Percentiles rank a stretch among this genome's conserved stretches.
phyloP scores from a whole-genome alignment of 805 yeast genomes.

The Ogataea ramenticola region DNA sequence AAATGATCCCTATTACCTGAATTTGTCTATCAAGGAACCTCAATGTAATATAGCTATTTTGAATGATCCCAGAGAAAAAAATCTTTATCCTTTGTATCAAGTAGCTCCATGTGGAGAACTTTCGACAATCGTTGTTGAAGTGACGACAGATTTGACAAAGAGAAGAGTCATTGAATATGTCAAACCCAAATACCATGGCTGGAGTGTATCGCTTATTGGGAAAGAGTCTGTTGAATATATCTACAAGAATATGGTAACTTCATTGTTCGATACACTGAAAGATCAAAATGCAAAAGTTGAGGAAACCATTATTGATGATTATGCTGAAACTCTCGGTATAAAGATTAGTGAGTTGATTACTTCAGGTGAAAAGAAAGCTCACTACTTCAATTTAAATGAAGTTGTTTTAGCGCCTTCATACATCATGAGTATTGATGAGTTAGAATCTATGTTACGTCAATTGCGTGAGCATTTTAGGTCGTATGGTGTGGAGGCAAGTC shows the following conservation, averaged over 20 bases:
- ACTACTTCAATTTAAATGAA: slow-evolving; percentile 2
- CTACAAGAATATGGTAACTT: not conserved
- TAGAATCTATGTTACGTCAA: slow-evolving; percentile 29
- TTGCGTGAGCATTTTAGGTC: slow-evolving; percentile 15
- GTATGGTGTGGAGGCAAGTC: not conserved
- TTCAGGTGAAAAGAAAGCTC: slow-evolving; percentile 1
- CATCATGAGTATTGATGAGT: slow-evolving; percentile 18
- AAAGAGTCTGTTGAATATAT: not conserved
- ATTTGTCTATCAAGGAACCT: slow-evolving; percentile 11
- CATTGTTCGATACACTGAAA: not conserved
- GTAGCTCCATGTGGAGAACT: not conserved
- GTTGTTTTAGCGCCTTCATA: not conserved
- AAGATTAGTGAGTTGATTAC: slow-evolving; percentile 4
- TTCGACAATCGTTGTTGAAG: not conserved
- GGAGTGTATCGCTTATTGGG: not conserved
- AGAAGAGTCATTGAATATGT: not conserved
- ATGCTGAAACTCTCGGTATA: slow-evolving; percentile 17
- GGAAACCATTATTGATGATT: slow-evolving; percentile 16
- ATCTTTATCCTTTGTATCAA: not conserved
- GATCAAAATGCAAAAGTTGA: slow-evolving; percentile 2
- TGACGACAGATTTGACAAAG: not conserved
- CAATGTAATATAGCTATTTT: not conserved
- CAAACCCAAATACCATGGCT: not conserved
- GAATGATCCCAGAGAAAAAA: not conserved
- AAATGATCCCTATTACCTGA: slow-evolving; percentile 17